Conservation (phyloP, 345 rosid genomes). For the Arabis alpina region DNA sequence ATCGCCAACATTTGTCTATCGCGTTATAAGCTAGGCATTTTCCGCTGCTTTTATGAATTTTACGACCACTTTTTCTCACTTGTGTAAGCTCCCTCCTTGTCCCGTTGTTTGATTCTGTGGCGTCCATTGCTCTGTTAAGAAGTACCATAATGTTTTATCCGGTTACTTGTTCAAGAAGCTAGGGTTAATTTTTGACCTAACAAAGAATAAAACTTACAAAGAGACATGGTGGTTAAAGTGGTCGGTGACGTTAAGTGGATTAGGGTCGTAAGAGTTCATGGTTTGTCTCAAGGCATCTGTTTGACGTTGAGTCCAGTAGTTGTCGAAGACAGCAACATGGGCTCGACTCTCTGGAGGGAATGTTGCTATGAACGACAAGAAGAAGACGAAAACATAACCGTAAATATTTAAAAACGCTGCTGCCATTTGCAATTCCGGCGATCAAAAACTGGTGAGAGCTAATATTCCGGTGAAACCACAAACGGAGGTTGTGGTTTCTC, state of each 20-base stretch:
- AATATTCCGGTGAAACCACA: constrained; percentile 13
- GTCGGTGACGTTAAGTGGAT: constrained; percentile 39
- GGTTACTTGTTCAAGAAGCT: constrained; percentile 25
- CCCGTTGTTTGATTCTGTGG: constrained; percentile 15
- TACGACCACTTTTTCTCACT: constrained; percentile 23
- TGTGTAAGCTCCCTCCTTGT: constrained; percentile 47
- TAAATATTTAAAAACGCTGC: constrained; percentile 11
- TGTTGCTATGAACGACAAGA: constrained; percentile 26
- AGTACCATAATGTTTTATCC: background rate
- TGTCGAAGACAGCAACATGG: constrained; percentile 35
- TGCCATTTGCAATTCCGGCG: constrained; percentile 30
- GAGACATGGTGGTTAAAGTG: constrained; percentile 36
- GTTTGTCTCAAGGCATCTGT: constrained; percentile 25
- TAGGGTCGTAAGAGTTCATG: constrained; percentile 33
- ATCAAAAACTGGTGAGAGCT: constrained; percentile 12
- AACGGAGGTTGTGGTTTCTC: constrained; percentile 6
- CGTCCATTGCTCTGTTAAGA: constrained; percentile 37
- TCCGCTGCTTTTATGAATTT: constrained; percentile 30
- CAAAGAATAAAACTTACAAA: constrained; percentile 29
- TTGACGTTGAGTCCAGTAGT: constrained; percentile 39
- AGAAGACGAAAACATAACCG: constrained; percentile 21
- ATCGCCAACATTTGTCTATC: constrained; percentile 70
- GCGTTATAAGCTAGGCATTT: constrained; percentile 60
- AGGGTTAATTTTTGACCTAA: constrained; percentile 25
- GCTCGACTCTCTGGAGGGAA: constrained; percentile 17